phyloP scores from a whole-genome alignment of 2,329 filamentous ascomycete genomes.

The Gaeumannomyces tritici region DNA sequence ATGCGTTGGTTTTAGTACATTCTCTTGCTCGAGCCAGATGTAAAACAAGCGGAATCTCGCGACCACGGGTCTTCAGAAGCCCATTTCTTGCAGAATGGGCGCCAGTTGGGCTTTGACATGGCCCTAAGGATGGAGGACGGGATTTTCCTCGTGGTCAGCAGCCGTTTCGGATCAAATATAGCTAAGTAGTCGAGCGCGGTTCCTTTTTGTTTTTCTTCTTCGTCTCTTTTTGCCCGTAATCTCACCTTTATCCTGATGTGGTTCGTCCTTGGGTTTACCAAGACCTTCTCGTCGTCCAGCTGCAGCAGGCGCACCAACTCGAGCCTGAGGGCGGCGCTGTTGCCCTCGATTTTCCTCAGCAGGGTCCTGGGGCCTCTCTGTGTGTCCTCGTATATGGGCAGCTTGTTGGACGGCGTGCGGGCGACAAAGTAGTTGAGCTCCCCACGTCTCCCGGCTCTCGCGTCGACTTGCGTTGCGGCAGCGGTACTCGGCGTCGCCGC shows the following conservation, averaged over 20 bases:
- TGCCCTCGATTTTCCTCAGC: constrained; percentile 72
- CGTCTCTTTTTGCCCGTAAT: background rate
- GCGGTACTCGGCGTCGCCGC: background rate
- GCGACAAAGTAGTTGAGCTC: constrained; percentile 59
- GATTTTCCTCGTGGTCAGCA: background rate
- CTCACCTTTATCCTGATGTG: constrained; percentile 68
- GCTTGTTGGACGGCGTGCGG: constrained; percentile 59
- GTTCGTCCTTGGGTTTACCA: constrained; percentile 50
- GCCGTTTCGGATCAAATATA: background rate
- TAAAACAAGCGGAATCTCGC: background rate
- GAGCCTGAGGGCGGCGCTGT: constrained; percentile 50
- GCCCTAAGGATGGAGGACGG: background rate
- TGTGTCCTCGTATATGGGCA: constrained; percentile 66
- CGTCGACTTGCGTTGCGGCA: too few relatives aligned
- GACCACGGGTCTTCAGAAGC: background rate
- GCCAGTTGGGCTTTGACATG: background rate
- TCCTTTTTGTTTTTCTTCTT: too few relatives aligned
- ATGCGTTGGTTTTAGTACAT: background rate
- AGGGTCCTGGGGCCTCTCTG: constrained; percentile 74
- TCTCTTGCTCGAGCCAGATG: background rate
- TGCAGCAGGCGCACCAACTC: constrained; percentile 53
- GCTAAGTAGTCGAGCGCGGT: background rate
- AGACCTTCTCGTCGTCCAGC: constrained; percentile 43
- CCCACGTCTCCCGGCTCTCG: background rate
- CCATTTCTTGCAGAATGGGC: background rate